A percentile compares a stretch with the other conserved stretches of the same genome.
phyloP scores from a whole-genome alignment of 257 asterid species.

The Rhazya stricta region DNA sequence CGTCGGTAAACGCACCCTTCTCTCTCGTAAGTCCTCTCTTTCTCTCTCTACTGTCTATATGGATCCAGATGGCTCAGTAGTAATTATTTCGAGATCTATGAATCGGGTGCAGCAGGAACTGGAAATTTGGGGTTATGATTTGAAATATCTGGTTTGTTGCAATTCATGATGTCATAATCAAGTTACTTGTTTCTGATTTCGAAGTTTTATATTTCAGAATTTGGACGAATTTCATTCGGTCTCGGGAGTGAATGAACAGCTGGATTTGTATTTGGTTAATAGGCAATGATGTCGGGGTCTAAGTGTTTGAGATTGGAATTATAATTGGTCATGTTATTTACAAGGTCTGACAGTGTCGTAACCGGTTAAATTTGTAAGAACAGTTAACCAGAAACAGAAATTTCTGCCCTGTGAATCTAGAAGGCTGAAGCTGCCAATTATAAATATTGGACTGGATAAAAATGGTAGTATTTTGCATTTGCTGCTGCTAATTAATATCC shows the following conservation, averaged over 20 bases:
- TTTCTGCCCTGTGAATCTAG: background rate
- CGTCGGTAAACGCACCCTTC: constrained; percentile 84
- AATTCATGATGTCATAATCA: background rate
- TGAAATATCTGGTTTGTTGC: background rate
- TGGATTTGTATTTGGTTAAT: background rate
- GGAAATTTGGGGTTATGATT: background rate
- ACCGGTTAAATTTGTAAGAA: background rate
- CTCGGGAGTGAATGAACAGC: background rate
- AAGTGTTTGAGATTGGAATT: background rate
- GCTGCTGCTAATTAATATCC: background rate
- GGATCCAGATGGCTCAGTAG: background rate
- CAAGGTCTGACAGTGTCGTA: background rate
- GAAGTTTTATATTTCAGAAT: background rate
- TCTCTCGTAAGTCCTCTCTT: constrained; percentile 55
- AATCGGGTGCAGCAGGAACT: background rate
- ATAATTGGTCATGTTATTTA: background rate
- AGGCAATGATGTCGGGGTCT: background rate
- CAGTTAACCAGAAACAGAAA: background rate
- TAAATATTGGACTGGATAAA: background rate
- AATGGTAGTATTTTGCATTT: background rate
- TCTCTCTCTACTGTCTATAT: constrained; percentile 3
- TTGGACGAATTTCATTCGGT: background rate
- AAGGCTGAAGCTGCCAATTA: background rate
- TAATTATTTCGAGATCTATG: background rate
- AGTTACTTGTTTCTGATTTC: background rate